These are phyloP conservation scores for Kluyveromyces sp. DNA, from an alignment of 1,139 yeast species.

Conservation along the genomic window DNA sequence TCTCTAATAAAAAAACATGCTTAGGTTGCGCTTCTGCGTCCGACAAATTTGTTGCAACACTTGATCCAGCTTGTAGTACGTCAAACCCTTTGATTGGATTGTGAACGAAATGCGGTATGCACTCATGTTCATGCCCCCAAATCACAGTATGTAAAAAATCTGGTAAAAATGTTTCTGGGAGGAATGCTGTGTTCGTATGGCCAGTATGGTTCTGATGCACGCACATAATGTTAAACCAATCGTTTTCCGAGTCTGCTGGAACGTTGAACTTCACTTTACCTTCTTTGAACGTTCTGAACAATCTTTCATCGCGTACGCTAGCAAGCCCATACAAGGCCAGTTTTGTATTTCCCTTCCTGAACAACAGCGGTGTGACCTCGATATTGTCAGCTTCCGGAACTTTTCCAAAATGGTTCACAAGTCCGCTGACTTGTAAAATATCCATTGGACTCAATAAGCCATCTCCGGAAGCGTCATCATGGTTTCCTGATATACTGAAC, in stretches of 20 bases:
- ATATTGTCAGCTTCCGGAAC: constrained; percentile 71
- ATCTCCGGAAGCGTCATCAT: constrained; percentile 93
- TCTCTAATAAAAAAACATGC: constrained; percentile 61
- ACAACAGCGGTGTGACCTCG: constrained; percentile 66
- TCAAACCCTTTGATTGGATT: constrained; percentile 67
- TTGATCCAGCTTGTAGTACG: constrained; percentile 89
- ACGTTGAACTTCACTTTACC: constrained; percentile 72
- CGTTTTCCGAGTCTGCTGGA: constrained; percentile 52
- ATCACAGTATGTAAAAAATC: constrained; percentile 69
- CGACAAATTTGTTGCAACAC: constrained; percentile 83
- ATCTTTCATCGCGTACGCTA: constrained; percentile 81
- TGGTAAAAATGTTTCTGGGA: constrained; percentile 83
- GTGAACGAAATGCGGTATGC: constrained; percentile 61
- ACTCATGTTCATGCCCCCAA: constrained; percentile 99
- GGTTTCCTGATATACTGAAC: constrained; percentile 92
- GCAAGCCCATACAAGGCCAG: constrained; percentile 86
- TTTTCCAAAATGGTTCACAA: constrained; percentile 85
- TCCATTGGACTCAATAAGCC: constrained; percentile 85
- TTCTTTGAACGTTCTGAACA: constrained; percentile 74
- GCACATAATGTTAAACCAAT: constrained; percentile 80
- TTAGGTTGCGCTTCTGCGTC: constrained; percentile 80
- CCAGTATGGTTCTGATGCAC: constrained; percentile 90
- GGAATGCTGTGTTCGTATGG: constrained; percentile 70
- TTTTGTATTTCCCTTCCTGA: constrained; percentile 76
- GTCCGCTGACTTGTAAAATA: constrained; percentile 70